phyloP scores from a whole-genome alignment of 202 grass and related monocot genomes.

The Carex sylvatica region DNA sequence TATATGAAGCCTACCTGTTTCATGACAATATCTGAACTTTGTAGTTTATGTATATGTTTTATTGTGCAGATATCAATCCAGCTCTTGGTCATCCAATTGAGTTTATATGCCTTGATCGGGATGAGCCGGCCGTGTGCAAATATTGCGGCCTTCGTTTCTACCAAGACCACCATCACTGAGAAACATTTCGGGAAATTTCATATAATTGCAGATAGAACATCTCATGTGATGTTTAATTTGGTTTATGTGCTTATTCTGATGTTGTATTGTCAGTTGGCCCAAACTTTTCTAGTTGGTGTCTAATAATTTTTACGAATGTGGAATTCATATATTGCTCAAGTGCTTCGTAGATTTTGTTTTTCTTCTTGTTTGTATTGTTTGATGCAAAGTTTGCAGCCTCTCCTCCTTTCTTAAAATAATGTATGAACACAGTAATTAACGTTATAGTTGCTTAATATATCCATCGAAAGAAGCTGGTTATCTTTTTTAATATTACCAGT shows the following conservation, averaged over 20 bases:
- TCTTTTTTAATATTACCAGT: not conserved
- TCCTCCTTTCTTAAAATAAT: not conserved
- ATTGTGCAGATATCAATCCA: slow-evolving; percentile 50
- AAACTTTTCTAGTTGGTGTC: slow-evolving; percentile 23
- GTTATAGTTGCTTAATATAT: not conserved
- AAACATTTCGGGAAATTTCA: slow-evolving; percentile 9
- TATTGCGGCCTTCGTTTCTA: slow-evolving; percentile 92
- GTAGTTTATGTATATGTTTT: slow-evolving; percentile 5
- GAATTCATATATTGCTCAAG: not conserved
- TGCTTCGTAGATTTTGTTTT: not conserved
- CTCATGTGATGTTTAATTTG: slow-evolving; percentile 15
- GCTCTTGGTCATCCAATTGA: slow-evolving; percentile 94
- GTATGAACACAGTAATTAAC: not conserved
- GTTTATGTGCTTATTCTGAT: not conserved
- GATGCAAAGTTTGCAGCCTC: not conserved
- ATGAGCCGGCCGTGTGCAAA: slow-evolving; percentile 77
- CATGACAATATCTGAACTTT: slow-evolving; percentile 27
- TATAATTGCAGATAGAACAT: slow-evolving; percentile 21
- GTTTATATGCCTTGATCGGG: slow-evolving; percentile 87
- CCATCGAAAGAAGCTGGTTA: not conserved
- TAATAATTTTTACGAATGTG: slow-evolving; percentile 24
- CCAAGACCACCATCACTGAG: slow-evolving; percentile 81
- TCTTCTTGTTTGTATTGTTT: not conserved
- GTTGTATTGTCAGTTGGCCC: slow-evolving; percentile 4
- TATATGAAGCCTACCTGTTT: not conserved